Evolutionary conservation across 352 stramenopile species (phyloP).

Genomic region (Phytopythium boreale): DNA sequence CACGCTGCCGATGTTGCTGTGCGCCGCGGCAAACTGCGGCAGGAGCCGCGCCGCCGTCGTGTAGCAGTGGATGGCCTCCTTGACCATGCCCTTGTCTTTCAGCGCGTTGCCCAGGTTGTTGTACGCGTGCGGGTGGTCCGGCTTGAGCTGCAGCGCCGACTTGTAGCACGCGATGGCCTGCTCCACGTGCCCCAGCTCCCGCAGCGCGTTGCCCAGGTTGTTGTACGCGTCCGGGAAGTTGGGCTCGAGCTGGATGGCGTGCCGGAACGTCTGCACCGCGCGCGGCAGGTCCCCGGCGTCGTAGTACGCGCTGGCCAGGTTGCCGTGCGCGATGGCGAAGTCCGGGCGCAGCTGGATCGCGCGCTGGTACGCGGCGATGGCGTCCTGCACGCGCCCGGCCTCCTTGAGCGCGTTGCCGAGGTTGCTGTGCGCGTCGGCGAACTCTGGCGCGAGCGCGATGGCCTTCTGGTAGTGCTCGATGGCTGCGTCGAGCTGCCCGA

Average conservation of each 20-base stretch:
- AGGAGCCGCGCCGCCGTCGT: conserved; percentile 88
- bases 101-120: conserved; percentile 93
- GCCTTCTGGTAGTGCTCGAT: conserved; percentile 87
- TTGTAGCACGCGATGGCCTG: conserved; percentile 86
- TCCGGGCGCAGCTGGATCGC: conserved; percentile 83
- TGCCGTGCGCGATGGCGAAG: conserved; percentile 92
- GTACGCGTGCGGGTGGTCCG: conserved; percentile 92
- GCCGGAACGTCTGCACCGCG: conserved; percentile 86
- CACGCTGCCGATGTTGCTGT: conserved; percentile 94
- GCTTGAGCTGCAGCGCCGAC: conserved; percentile 86
- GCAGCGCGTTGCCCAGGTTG: conserved; percentile 91
- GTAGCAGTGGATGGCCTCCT: conserved; percentile 94
- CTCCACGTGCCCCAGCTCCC: conserved; percentile 80
- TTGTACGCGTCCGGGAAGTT: conserved; percentile 94
- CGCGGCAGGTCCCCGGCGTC: conserved; percentile 81
- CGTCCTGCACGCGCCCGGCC: conserved; percentile 57
- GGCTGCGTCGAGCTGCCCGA: conserved; percentile 71
- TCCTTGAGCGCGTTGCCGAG: conserved; percentile 86
- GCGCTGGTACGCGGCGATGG: conserved; percentile 82
- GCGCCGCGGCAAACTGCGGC: conserved; percentile 90
- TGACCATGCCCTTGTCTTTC: conserved; percentile 91
- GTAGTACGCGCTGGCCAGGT: conserved; percentile 90
- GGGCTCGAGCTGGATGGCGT: conserved; percentile 90
- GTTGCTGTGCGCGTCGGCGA: conserved; percentile 87
- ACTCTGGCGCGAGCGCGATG: conserved; percentile 77